Percentiles rank a stretch among this genome's conserved stretches.
phyloP scores from a whole-genome alignment of 306 rosid species.

The Clitoria ternatea region DNA sequence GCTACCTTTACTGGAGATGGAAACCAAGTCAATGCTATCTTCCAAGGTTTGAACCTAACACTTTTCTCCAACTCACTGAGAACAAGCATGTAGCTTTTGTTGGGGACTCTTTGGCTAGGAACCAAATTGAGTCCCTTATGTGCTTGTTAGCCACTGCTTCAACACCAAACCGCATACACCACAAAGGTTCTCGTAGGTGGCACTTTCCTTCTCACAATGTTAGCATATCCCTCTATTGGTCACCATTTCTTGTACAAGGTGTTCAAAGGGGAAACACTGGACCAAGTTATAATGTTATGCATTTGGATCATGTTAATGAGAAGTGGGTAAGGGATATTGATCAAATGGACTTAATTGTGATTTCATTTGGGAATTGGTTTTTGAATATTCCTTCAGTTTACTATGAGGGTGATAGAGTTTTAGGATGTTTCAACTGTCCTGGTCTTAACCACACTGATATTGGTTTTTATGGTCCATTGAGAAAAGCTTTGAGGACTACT shows the following conservation, averaged over 20 bases:
- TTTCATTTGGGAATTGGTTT: conserved; percentile 84
- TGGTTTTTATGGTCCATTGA: conserved; percentile 55
- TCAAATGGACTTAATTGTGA: conserved; percentile 41
- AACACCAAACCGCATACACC: conserved; percentile 43
- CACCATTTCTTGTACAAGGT: conserved; percentile 76
- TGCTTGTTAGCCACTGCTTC: conserved; percentile 60
- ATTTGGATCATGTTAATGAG: conserved; percentile 53
- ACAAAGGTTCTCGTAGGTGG: conserved; percentile 46
- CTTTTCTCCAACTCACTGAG: conserved; percentile 43
- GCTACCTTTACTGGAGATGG: conserved; percentile 71
- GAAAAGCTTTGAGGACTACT: conserved; percentile 52
- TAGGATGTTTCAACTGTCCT: conserved; percentile 56
- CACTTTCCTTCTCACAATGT: conserved; percentile 50
- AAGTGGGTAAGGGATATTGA: conserved; percentile 57
- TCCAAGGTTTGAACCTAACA: conserved; percentile 65
- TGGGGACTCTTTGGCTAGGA: conserved; percentile 78
- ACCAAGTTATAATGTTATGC: conserved; percentile 41
- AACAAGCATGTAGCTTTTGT: conserved; percentile 68
- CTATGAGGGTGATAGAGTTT: conserved; percentile 40
- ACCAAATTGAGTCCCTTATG: conserved; percentile 78
- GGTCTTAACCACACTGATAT: conserved; percentile 48
- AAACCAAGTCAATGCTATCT: conserved; percentile 52
- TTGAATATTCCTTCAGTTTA: conserved; percentile 69
- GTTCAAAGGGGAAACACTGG: conserved; percentile 41
- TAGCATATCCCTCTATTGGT: conserved; percentile 59